Base-by-base conservation (phyloP, 2,329 filamentous ascomycete genomes). In the Sporothrix globosa region DNA sequence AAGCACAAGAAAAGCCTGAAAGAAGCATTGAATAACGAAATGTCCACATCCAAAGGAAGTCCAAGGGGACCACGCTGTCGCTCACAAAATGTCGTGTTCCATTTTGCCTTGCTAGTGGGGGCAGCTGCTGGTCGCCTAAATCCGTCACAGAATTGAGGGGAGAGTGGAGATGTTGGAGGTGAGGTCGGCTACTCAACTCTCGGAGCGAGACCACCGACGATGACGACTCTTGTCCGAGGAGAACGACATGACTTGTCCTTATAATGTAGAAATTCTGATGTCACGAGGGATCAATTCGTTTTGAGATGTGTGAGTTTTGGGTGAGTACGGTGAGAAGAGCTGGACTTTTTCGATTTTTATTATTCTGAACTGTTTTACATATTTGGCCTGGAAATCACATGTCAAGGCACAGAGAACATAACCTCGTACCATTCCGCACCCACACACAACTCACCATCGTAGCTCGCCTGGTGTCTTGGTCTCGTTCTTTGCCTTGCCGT, bases 381-480 rank as follows among this genome's bases (percentile, higher is more conserved):
- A 67, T 27, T 44, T 65, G 4, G 19, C 5, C 52, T 34, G 34
- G 17, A 19, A 19, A 34, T 66, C 46, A 53, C 63, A 66, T 53
- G 46, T 7, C 46, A 58, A 54, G 34, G 7, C 53, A 30, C 27
- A 4, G 27, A 30, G 14, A 56, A 56, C 66, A 67, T 7, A 27
- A 27, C n/a, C 19, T n/a, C 30, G n/a, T 21, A 2, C 46, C 58
- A 63, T 34, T 7, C 34, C 7, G 34, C 21, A 19, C 2, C 27
- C 34, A 4, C 7, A 17, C 1, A n/a, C 11, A 17, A 19, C 30
- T 76, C 75, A 80, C 81, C 81, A 79, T 67, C 71, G 71, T 72
- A 79, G 73, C 73, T 79, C 79, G 71, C 78, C 79, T 65, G 61
- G 77, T 75, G 19, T 76, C 75, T 67, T 67, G n/a, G 63, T 6